Evolutionary conservation across 306 rosid genomes (phyloP), one percentile per base, ranked within the genome.

Genomic region (Arachis hypogaea): DNA sequence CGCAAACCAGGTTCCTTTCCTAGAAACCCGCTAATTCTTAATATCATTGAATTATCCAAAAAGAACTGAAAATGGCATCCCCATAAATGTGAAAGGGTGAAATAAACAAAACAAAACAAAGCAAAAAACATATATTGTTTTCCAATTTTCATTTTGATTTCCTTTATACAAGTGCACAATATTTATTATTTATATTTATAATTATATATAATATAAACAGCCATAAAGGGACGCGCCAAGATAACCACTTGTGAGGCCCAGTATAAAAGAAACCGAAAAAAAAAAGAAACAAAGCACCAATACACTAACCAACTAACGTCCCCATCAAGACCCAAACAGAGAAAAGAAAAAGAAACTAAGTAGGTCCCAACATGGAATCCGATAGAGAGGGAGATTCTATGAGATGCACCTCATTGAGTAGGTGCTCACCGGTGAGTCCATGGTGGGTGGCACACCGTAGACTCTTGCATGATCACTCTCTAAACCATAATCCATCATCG

Each of bases 351-450:
- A n/a, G 2, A 14, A n/a, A 52, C 7, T 1, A 52, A 0, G 58
- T 2, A 43, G 66, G 5, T 41, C 47, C 66, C 38, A 16, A 33
- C 38, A 5, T 0, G 18, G 71, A 33, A 45, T 12, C 54, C 33
- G 0, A 11, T 14, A 5, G 4, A 11, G 40, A 7, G 44, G 11
- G 59, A 6, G 29, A 62, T 71, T 52, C 84, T 86, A 92, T 5
- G 92, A 92, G 79, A 92, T 90, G 63, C 98, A 94, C 85, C 98
- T 82, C 98, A 88, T 91, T 70, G 98, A 94, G 84, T 89, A 94
- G 66, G 85, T 82, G 0, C 88, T 72, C 0, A 89, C 89, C 0
- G 93, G 85, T 0, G 97, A 84, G 50, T 91, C 94, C 2, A 89
- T 50, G 0, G 91, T 46, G 29, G 96, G 94, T 2, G 86, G 82